Evolutionary conservation across 768 basidiomycete species (phyloP), one percentile per base, ranked within the genome.

Genomic region (Mycena rebaudengoi): DNA sequence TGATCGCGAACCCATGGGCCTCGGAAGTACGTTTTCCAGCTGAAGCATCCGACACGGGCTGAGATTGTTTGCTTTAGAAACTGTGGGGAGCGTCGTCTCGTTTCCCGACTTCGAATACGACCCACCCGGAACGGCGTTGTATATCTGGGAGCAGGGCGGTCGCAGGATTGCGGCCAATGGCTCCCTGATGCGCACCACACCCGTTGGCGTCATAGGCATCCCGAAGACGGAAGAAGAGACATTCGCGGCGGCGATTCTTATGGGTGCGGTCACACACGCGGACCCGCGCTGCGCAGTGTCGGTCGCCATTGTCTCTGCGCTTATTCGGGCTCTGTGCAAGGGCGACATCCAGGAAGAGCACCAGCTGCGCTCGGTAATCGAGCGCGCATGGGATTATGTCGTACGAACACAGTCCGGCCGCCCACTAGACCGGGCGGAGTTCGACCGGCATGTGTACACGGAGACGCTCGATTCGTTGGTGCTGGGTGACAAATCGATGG

Each of bases 221-320:
- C 48, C 2, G 21, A 44, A 63, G 37, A 64, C 67, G 18, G 70
- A 70, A 49, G 48, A 60, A 20, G 62, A 68, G n/a, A 71, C 70
- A 1, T 70, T 71, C 52, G 54, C 46, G 3, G 48, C 62, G 1
- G 70, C 70, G 5, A 59, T 71, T 21, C 58, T 33, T 26, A 68
- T 71, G 67, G 70, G 70, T 18, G 60, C 66, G 1, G 55, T 70
- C 25, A 71, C 70, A 0, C 70, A 71, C 48, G 62, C 69, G 10
- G 70, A 71, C 49, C 70, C 66, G 18, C 62, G 69, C 30, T 71
- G 70, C 43, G 64, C 66, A 8, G 39, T 71, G n/a, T 71, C 69
- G 5, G 70, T 70, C 44, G 69, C 67, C 23, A 66, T 68, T 26
- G 69, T 69, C 26, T 70, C 69, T 21, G 66, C 45, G 8, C 66